Conservation (phyloP, 2,329 filamentous ascomycete genomes). For the Paramyrothecium roridum region DNA sequence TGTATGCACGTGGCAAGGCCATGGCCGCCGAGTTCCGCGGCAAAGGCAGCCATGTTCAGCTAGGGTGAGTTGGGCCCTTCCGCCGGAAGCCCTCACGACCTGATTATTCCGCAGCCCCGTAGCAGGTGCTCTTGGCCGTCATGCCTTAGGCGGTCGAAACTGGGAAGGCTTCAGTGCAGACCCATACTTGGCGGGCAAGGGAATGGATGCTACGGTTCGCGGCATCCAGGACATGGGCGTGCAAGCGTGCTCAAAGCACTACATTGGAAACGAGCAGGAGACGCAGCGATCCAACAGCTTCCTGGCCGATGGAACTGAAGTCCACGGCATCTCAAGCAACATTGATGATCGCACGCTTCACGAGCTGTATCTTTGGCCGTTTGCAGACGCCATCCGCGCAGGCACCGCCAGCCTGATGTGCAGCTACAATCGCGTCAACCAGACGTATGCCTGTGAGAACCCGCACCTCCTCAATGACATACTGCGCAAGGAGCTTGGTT, state of each 20-base stretch:
- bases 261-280: neutral
- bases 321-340: conserved; percentile 53
- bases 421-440: conserved; percentile 69
- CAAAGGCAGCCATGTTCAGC: neutral
- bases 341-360: conserved; percentile 68
- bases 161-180: neutral
- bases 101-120: neutral
- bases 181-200: neutral
- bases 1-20: neutral
- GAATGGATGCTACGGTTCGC: neutral
- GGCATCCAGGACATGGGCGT: neutral
- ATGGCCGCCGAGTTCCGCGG: neutral
- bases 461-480: conserved; percentile 64
- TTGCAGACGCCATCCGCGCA: conserved; percentile 54
- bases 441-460: conserved; percentile 62
- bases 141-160: neutral
- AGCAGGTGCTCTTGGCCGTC: neutral
- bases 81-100: neutral
- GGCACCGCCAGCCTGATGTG: conserved; percentile 80
- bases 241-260: neutral
- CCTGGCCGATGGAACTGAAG: neutral
- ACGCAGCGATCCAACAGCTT: neutral
- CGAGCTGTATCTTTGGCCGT: conserved; percentile 76
- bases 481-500: conserved; percentile 69
- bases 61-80: neutral